Conservation (phyloP, 805 yeast genomes). For the Wickerhamomyces alni region DNA sequence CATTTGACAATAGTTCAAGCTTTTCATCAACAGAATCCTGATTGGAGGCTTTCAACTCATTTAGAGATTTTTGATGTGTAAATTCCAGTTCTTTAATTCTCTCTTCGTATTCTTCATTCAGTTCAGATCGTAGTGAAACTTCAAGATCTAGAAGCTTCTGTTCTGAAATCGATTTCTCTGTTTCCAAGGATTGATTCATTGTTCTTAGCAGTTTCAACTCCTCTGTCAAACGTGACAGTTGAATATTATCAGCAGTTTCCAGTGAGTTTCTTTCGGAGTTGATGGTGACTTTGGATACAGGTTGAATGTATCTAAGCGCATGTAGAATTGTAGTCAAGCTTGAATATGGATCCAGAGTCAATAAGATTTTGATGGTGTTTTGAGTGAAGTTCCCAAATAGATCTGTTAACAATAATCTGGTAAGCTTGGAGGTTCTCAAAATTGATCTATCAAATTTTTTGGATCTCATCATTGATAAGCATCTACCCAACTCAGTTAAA, state of each 20-base stretch:
- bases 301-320: slow-evolving; percentile 23
- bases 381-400: slow-evolving; percentile 19
- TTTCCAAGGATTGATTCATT: slow-evolving; percentile 13
- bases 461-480: slow-evolving; percentile 35
- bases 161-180: slow-evolving; percentile 20
- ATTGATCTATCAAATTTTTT: slow-evolving; percentile 33
- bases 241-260: slow-evolving; percentile 9
- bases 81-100: slow-evolving; percentile 31
- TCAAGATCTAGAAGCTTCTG: slow-evolving; percentile 19
- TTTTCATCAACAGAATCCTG: slow-evolving; percentile 24
- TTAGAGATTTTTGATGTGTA: slow-evolving; percentile 27
- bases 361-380: slow-evolving; percentile 19
- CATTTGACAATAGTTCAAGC: slow-evolving; percentile 25
- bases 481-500: slow-evolving; percentile 44
- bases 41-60: slow-evolving; percentile 26
- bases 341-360: slow-evolving; percentile 23
- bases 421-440: slow-evolving; percentile 43
- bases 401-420: slow-evolving; percentile 43
- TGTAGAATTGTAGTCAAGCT: slow-evolving; percentile 16
- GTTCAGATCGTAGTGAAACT: slow-evolving; percentile 25
- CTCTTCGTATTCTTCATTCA: slow-evolving; percentile 26
- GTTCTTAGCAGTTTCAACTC: slow-evolving; percentile 16
- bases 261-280: slow-evolving; percentile 15
- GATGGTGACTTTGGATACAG: slow-evolving; percentile 20
- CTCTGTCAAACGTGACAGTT: slow-evolving; percentile 9